A percentile compares a stretch with the other conserved stretches of the same genome.
phyloP scores from a whole-genome alignment of 2,329 filamentous ascomycete species.

The Fusarium sp. region DNA sequence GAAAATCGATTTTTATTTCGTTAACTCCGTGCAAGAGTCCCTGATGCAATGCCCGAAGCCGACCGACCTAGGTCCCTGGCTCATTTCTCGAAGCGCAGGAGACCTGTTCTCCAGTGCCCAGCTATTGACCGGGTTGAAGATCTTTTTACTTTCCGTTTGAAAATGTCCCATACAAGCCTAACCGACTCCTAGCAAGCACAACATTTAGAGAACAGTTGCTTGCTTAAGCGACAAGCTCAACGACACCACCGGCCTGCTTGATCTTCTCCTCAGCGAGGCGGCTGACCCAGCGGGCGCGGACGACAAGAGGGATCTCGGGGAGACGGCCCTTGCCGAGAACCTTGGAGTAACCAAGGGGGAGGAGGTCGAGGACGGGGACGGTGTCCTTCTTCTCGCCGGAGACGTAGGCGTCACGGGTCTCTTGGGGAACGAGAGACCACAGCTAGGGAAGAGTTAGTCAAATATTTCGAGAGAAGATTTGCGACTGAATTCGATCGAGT shows the following conservation, averaged over 20 bases:
- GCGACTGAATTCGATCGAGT: not conserved
- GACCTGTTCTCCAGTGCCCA: conserved; percentile 39
- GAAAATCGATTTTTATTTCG: conserved; percentile 58
- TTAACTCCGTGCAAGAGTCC: conserved; percentile 58
- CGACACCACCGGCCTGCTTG: conserved; percentile 94
- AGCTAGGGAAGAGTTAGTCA: conserved; percentile 70
- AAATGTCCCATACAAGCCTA: conserved; percentile 50
- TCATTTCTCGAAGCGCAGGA: conserved; percentile 41
- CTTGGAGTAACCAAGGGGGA: conserved; percentile 97
- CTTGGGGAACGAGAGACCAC: conserved; percentile 92
- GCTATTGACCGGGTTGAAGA: conserved; percentile 44
- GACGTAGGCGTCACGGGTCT: conserved; percentile 95
- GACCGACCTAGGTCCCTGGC: conserved; percentile 53
- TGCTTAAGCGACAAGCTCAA: conserved; percentile 89
- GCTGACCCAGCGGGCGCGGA: conserved; percentile 95
- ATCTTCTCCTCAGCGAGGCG: conserved; percentile 99
- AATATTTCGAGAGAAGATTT: not conserved
- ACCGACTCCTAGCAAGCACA: conserved; percentile 49
- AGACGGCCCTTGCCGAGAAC: conserved; percentile 98
- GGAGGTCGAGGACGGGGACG: conserved; percentile 97
- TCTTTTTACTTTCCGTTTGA: conserved; percentile 44
- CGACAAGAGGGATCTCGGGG: conserved; percentile 91
- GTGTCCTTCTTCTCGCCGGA: conserved; percentile 84
- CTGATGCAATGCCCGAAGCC: conserved; percentile 60
- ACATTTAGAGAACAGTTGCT: conserved; percentile 35